A percentile compares a stretch with the other conserved stretches of the same genome.
Conservation (phyloP, 805 yeast species). For the Candida khao-thaluensis region DNA sequence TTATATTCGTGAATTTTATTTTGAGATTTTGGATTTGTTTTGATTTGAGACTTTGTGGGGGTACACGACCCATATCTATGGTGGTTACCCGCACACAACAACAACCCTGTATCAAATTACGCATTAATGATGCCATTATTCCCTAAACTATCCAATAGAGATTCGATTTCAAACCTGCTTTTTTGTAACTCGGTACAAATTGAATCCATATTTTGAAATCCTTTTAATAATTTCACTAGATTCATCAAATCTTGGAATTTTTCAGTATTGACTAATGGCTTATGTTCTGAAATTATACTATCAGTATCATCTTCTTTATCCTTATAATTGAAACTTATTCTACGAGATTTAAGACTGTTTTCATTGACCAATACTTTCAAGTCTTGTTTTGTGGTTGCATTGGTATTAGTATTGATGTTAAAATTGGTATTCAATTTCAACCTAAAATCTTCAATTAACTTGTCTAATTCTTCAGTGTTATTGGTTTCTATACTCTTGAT, state of each 20-base stretch:
- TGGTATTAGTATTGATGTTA: constrained; percentile 7
- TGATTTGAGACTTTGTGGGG: constrained; percentile 5
- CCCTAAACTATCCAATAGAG: constrained; percentile 39
- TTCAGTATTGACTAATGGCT: constrained; percentile 12
- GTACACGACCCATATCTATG: background rate
- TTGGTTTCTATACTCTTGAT: constrained; percentile 37
- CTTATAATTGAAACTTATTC: constrained; percentile 32
- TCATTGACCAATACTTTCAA: constrained; percentile 24
- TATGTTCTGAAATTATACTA: background rate
- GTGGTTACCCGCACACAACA: constrained; percentile 2
- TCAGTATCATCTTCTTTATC: constrained; percentile 15
- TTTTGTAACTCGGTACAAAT: constrained; percentile 69
- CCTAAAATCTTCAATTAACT: constrained; percentile 16
- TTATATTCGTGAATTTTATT: constrained; percentile 7
- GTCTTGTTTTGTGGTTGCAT: constrained; percentile 1
- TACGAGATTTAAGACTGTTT: constrained; percentile 20
- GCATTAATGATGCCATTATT: constrained; percentile 35
- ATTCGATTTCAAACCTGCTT: constrained; percentile 55
- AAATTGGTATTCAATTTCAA: constrained; percentile 11
- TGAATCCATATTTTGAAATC: constrained; percentile 57
- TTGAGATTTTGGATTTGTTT: constrained; percentile 13
- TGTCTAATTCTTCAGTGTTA: constrained; percentile 19
- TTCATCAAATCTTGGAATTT: constrained; percentile 30
- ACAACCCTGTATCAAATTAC: constrained; percentile 13
- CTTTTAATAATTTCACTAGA: constrained; percentile 47